Evolutionary conservation across 2,329 filamentous ascomycete genomes (phyloP).

Genomic region (Talaromyces sp.): DNA sequence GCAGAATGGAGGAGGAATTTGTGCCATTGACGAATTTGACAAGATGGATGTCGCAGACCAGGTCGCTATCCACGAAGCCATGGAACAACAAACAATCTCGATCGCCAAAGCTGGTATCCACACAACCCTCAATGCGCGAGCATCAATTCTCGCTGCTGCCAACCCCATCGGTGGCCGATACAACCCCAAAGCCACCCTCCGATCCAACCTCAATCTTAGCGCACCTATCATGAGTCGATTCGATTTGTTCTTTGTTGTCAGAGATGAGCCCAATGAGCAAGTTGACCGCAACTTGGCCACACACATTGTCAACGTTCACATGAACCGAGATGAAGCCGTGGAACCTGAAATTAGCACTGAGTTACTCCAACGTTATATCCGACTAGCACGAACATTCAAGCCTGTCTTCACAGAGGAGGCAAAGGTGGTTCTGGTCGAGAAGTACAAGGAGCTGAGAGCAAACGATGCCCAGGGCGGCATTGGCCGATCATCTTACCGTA

Average conservation of each 20-base stretch:
- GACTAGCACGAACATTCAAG: slow-evolving; percentile 91
- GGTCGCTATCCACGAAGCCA: slow-evolving; percentile 98
- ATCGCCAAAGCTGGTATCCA: slow-evolving; percentile 99
- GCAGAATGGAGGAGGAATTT: slow-evolving; percentile 79
- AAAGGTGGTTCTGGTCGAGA: slow-evolving; percentile 78
- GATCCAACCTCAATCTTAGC: slow-evolving; percentile 97
- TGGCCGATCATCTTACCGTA: slow-evolving; percentile 92
- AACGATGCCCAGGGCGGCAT: slow-evolving; percentile 94
- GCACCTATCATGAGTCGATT: slow-evolving; percentile 99
- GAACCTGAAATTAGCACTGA: slow-evolving; percentile 94
- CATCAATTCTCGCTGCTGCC: slow-evolving; percentile 90
- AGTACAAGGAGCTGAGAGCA: slow-evolving; percentile 91
- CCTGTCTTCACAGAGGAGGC: slow-evolving; percentile 89
- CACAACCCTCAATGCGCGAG: slow-evolving; percentile 92
- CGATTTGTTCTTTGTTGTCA: slow-evolving; percentile 95
- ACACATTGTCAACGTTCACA: slow-evolving; percentile 93
- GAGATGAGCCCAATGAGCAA: slow-evolving; percentile 92
- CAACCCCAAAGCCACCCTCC: slow-evolving; percentile 89
- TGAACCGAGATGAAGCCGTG: slow-evolving; percentile 86
- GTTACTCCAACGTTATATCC: slow-evolving; percentile 94
- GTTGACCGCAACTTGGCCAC: slow-evolving; percentile 88
- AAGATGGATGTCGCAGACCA: slow-evolving; percentile 99
- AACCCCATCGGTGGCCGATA: slow-evolving; percentile 94
- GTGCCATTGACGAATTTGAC: slow-evolving; percentile 98
- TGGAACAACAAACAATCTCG: slow-evolving; percentile 99